A percentile compares a stretch with the other conserved stretches of the same genome.
Conservation (phyloP, 1,284 basidiomycete genomes). For the Phellopilus nigrolimitatus region DNA sequence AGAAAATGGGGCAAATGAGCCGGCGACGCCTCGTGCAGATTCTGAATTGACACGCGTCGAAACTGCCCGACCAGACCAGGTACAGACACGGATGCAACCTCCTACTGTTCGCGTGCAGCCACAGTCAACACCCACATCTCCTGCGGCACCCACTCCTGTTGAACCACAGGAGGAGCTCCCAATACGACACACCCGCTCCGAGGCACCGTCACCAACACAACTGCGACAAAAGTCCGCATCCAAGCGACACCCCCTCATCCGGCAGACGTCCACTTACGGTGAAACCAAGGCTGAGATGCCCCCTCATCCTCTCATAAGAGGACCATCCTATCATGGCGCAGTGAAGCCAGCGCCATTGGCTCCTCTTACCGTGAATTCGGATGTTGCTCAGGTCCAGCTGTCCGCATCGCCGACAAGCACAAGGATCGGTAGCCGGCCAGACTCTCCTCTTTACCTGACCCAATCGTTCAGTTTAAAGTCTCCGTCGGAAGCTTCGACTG, state of each 20-base stretch:
- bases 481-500: conserved; percentile 28
- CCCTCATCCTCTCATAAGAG: conserved; percentile 72
- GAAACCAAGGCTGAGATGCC: conserved; percentile 29
- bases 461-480: conserved; percentile 30
- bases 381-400: conserved; percentile 41
- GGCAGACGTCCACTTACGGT: conserved; percentile 13
- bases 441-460: conserved; percentile 35
- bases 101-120: conserved; percentile 26
- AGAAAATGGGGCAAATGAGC: conserved; percentile 20
- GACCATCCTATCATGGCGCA: conserved; percentile 49
- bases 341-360: conserved; percentile 52
- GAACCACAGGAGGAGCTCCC: conserved; percentile 5
- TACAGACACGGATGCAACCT: conserved; percentile 25
- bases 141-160: conserved; percentile 23
- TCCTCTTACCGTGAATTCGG: conserved; percentile 57
- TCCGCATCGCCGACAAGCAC: conserved; percentile 36
- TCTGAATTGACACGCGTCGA: conserved; percentile 32
- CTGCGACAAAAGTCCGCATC: conserved; percentile 24
- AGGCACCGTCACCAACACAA: conserved; percentile 37
- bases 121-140: conserved; percentile 23
- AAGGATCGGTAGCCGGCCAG: conserved; percentile 27
- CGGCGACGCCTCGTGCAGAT: conserved; percentile 33
- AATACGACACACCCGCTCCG: conserved; percentile 33
- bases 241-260: conserved; percentile 14
- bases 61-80: conserved; percentile 26